Base-by-base conservation (phyloP, 192 early-diverging fungal species). In the Coemansia sp. region DNA sequence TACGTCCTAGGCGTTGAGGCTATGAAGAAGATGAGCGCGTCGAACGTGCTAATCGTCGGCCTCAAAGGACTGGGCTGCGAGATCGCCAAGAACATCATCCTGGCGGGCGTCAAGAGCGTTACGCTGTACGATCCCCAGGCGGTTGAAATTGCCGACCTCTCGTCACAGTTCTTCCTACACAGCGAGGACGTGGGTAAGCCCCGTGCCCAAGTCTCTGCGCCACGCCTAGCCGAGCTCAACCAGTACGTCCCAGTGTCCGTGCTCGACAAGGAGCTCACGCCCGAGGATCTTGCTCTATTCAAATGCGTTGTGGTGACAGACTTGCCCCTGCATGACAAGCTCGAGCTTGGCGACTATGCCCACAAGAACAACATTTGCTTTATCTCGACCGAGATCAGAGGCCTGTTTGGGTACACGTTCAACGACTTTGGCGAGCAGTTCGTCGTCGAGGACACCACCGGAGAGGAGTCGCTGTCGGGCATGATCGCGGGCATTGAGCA, bases 81-180 rank as follows among this genome's bases (percentile, higher is more conserved):
- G 86, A 96, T 98, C 63, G 98, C 98, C 73, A 99, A 99, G 79
- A 99, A 99, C 77, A 90, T 99, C 28, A 88, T 98, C 64, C 90
- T 99, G 39, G 98, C 98, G 40, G 98, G 98, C 61, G 98, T 99
- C 64, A 99, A 99, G 85, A 97, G 95, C 72, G 98, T 99, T 21
- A 96, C 95, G 9, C 80, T 99, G 23, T 90, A 96, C 73, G 98
- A 99, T 77, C 89, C 92, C 35, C 87, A 84, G 55, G 84, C 88
- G 28, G 90, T 89, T 30, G 76, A 89, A 67, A 68, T 96, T 23
- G 74, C 87, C 23, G 98, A 99, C 80, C 85, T 99, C 67, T 94
- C 96, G 17, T 63, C 68, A 42, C 67, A 98, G 94, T 99, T 97
- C 80, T 99, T 94, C 86, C 78, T 99, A 23, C 86, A 78, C 49